Evolutionary conservation across 768 basidiomycete species (phyloP), one percentile per base, ranked within the genome.

Genomic region (Pisolithus albus): DNA sequence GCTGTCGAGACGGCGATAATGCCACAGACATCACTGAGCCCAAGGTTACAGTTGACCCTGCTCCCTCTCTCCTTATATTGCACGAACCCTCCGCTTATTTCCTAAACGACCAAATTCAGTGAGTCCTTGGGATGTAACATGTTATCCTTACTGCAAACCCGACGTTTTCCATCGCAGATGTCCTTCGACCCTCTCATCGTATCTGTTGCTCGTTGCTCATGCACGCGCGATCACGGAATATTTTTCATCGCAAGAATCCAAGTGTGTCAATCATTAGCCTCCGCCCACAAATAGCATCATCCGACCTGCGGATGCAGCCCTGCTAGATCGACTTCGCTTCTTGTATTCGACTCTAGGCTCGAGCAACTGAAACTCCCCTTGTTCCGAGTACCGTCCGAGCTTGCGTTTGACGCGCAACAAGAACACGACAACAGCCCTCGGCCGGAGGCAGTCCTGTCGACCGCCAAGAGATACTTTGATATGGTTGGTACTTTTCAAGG

Each of bases 21-120:
- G 47, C 60, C 8, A 44, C 61, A 16, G 49, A 57, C 30, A 54
- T 62, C 13, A 51, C 68, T 37, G 58, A 65, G 18, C 51, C 60
- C 2, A 69, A 70, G 49, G 66, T 69, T 24, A 70, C 69, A 2
- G 61, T 77, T 15, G 66, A 69, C 10, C 57, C 59, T 34, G 56
- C 72, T 1, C 82, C 83, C 4, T 69, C 71, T 30, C 64, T 85
- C n/a, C 56, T 87, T 19, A 71, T 88, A 30, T 61, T 88, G 16
- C 74, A 78, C 46, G 84, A 86, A 53, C 73, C 75, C 0, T 86
- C 84, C 3, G 59, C 68, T 7, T 86, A 82, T 63, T 81, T 85
- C 52, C 46, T 64, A 41, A 52, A 52, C 43, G 56, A 60, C 53
- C 58, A 60, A 13, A 53, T 58, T 26, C 51, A 58, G 62, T 65